phyloP scores from a whole-genome alignment of 768 basidiomycete species.

The Solioccasus polychromus region DNA sequence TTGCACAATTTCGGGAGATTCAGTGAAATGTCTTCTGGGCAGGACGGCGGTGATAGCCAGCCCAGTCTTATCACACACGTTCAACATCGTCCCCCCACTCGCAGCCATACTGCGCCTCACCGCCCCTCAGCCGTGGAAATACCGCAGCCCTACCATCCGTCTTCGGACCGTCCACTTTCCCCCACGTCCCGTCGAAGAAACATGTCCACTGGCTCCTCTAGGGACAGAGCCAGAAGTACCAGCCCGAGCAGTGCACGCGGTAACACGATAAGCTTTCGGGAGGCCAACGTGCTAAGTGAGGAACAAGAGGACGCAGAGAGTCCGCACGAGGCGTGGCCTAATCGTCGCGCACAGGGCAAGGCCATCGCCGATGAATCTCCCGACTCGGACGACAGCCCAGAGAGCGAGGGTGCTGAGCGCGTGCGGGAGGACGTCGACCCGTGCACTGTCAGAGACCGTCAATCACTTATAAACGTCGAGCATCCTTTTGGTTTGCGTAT shows the following conservation, averaged over 20 bases:
- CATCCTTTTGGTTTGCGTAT: constrained; percentile 99
- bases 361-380: constrained; percentile 40
- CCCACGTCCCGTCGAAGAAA: constrained; percentile 49
- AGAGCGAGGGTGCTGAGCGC: constrained; percentile 27
- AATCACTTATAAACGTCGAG: constrained; percentile 97
- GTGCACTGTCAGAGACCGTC: constrained; percentile 90
- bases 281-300: constrained; percentile 46
- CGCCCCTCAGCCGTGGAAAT: constrained; percentile 58
- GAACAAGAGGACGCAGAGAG: constrained; percentile 48
- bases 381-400: constrained; percentile 40
- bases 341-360: constrained; percentile 37
- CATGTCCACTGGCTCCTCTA: constrained; percentile 51
- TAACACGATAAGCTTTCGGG: constrained; percentile 42
- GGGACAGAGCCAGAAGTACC: constrained; percentile 52
- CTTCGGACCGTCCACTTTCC: constrained; percentile 38
- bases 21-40: too few species aligned
- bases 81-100: constrained; percentile 37
- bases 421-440: constrained; percentile 65
- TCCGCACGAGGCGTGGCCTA: constrained; percentile 26
- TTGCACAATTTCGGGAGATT: too few species aligned
- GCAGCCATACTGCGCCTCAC: constrained; percentile 48
- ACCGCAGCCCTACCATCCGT: constrained; percentile 59
- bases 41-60: constrained; percentile 34
- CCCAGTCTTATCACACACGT: constrained; percentile 38
- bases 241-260: constrained; percentile 60